Evolutionary conservation across 257 asterid species (phyloP).

Genomic region (Gynochthodes officinalis): DNA sequence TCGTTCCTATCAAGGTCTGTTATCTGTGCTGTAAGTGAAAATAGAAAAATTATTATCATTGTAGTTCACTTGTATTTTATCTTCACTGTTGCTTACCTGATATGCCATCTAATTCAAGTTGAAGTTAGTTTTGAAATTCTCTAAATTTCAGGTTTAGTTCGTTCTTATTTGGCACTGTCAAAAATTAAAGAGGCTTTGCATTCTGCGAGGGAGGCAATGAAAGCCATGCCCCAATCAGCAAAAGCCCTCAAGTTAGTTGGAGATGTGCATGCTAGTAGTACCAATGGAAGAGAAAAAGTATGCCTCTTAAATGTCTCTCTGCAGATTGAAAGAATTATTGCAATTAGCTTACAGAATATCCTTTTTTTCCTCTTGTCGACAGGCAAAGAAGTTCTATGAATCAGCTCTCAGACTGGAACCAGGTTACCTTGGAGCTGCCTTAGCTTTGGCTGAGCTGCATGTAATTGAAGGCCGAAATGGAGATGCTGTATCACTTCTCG

Average conservation of each 20-base stretch:
- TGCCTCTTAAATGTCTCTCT: background rate
- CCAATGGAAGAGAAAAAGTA: conserved; percentile 89
- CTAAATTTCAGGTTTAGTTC: conserved; percentile 71
- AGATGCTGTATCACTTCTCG: conserved; percentile 86
- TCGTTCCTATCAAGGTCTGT: conserved; percentile 91
- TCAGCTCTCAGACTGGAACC: conserved; percentile 98
- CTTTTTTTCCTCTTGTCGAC: conserved; percentile 12
- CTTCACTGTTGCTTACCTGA: background rate
- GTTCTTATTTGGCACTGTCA: conserved; percentile 76
- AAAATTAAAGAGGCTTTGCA: conserved; percentile 90
- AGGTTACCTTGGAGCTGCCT: conserved; percentile 92
- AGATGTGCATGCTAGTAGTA: conserved; percentile 93
- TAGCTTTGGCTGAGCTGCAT: conserved; percentile 98
- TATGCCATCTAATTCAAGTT: conserved; percentile 1
- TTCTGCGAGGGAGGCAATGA: conserved; percentile 98
- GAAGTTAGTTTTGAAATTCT: background rate
- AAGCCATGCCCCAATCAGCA: conserved; percentile 97
- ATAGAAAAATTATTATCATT: background rate
- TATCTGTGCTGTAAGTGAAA: background rate
- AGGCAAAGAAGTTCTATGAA: conserved; percentile 96
- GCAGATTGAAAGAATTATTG: background rate
- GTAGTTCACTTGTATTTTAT: background rate
- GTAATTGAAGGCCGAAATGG: conserved; percentile 88
- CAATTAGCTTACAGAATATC: background rate
- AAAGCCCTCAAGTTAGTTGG: conserved; percentile 96